phyloP scores from a whole-genome alignment of 2,329 filamentous ascomycete genomes.

The Aspergillus ibericus region DNA sequence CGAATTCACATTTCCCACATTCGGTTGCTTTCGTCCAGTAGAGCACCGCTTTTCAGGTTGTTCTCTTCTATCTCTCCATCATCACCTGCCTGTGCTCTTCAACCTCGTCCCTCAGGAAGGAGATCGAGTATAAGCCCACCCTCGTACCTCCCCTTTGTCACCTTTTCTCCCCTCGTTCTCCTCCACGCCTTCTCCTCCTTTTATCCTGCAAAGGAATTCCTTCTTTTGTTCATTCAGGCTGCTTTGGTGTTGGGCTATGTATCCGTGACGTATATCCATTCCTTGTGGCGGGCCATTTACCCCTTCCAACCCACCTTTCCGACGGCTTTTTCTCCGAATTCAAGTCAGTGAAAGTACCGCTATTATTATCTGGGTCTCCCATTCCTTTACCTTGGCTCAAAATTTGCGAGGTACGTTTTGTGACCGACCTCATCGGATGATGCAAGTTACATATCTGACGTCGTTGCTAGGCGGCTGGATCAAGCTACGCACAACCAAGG shows the following conservation, averaged over 20 bases:
- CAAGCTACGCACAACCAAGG: background rate
- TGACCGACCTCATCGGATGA: slow-evolving; percentile 1
- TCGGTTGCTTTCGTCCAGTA: slow-evolving; percentile 18
- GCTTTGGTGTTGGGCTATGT: slow-evolving; percentile 21
- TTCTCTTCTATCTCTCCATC: background rate
- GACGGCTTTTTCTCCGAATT: slow-evolving; percentile 8
- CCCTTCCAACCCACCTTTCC: slow-evolving; percentile 19
- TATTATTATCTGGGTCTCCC: slow-evolving; percentile 13
- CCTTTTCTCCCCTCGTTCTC: background rate
- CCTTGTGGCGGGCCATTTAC: slow-evolving; percentile 25
- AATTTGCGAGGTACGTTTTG: slow-evolving; percentile 16
- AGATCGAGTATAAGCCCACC: background rate
- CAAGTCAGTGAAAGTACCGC: slow-evolving; percentile 9
- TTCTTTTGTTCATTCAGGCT: slow-evolving; percentile 3
- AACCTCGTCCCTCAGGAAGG: background rate
- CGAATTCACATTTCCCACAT: slow-evolving; percentile 8
- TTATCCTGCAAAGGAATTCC: slow-evolving; percentile 8
- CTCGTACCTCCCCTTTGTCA: background rate
- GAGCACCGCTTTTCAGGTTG: slow-evolving; percentile 8
- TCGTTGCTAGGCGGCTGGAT: slow-evolving; percentile 15
- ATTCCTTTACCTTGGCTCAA: slow-evolving; percentile 10
- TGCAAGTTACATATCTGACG: slow-evolving; percentile 17
- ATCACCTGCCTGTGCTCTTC: background rate
- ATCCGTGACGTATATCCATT: slow-evolving; percentile 30
- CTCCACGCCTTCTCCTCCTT: background rate